Conservation (phyloP, 2,329 filamentous ascomycete species). For the Magnaporthiopsis rhizophila region DNA sequence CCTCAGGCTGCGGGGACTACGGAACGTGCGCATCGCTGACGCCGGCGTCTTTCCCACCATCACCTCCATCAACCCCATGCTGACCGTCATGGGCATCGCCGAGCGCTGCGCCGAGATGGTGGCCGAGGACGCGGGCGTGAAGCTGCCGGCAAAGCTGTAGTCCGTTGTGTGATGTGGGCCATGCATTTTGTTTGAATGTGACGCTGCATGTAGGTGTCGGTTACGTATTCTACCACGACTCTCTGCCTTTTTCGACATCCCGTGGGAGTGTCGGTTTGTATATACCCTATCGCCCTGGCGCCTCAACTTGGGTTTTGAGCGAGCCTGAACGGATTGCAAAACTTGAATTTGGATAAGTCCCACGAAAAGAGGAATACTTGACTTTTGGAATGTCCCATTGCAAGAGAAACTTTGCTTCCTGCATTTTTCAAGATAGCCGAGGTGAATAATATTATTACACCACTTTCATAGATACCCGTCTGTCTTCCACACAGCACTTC, state of each 20-base stretch:
- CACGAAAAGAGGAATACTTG: too few relatives aligned
- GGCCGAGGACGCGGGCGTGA: constrained; percentile 54
- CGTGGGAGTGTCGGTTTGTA: not conserved
- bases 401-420: too few relatives aligned
- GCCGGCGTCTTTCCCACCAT: constrained; percentile 23
- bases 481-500: too few relatives aligned
- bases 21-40: constrained; percentile 17
- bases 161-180: not conserved
- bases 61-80: constrained; percentile 71
- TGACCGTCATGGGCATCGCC: constrained; percentile 76
- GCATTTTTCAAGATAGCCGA: too few relatives aligned
- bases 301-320: not conserved
- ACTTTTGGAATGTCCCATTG: too few relatives aligned
- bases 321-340: not conserved
- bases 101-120: constrained; percentile 82
- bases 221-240: not conserved
- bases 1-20: constrained; percentile 18
- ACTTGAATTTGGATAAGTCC: not conserved
- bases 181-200: too few relatives aligned
- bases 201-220: not conserved
- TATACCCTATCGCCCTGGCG: not conserved
- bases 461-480: too few relatives aligned
- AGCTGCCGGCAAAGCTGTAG: constrained; percentile 11
- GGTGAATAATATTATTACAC: too few relatives aligned
- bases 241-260: not conserved